Conservation (phyloP, 176 grass and related monocot species). For the Oryza coarctata region DNA sequence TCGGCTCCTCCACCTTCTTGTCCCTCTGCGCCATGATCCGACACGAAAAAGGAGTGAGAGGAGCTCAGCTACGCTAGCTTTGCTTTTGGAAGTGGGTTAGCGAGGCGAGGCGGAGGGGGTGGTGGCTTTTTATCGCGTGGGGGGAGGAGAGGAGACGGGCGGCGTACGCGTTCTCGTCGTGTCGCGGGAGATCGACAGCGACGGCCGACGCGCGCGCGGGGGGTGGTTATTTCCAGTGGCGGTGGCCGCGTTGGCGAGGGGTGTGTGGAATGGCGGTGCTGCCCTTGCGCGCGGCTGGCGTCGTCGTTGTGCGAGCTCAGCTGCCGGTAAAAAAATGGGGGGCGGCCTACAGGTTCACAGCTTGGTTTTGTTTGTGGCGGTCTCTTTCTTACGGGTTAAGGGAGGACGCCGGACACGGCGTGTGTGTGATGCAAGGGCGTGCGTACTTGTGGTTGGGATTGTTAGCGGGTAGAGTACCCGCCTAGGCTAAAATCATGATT, state of each 20-base stretch:
- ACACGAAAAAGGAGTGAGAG: neutral
- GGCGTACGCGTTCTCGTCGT: slow-evolving; percentile 46
- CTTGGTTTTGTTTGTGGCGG: neutral
- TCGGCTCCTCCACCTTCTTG: slow-evolving; percentile 83
- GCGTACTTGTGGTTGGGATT: slow-evolving; percentile 3
- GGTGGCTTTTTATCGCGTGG: slow-evolving; percentile 35
- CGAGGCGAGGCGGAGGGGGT: slow-evolving; percentile 13
- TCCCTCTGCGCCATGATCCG: slow-evolving; percentile 79
- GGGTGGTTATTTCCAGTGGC: no score
- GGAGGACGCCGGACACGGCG: no score
- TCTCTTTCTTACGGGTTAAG: slow-evolving; percentile 2
- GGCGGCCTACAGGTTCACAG: neutral
- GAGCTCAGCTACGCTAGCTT: neutral
- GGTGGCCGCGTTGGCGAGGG: neutral
- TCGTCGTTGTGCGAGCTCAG: no score
- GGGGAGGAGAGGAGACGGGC: slow-evolving; percentile 27
- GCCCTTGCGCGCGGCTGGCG: slow-evolving; percentile 13
- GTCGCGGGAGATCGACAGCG: slow-evolving; percentile 32
- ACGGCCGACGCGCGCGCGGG: no score
- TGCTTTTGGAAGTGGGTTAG: slow-evolving; percentile 2
- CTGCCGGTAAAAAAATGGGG: no score
- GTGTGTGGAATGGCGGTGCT: slow-evolving; percentile 19
- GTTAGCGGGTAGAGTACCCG: neutral
- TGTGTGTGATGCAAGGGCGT: neutral
- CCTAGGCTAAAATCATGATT: no score